Evolutionary conservation across 2,329 filamentous ascomycete species (phyloP), one percentile per base, ranked within the genome.

Genomic region (Aspergillus brunneoviolaceus): DNA sequence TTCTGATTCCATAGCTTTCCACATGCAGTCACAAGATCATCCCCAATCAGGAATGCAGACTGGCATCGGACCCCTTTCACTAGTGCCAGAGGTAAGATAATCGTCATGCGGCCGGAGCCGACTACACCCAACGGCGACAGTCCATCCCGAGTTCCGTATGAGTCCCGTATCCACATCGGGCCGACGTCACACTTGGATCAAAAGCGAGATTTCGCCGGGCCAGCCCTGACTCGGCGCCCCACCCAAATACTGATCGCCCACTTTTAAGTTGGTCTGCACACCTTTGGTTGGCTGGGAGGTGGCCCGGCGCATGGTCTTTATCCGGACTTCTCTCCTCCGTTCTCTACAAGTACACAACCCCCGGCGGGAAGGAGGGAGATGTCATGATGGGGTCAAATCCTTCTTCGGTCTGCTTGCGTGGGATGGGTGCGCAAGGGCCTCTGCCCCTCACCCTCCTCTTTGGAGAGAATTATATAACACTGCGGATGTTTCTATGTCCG

Each of bases 131-230:
- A 45, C 4, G 39, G 39, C 16, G 16, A 45, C 39, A 19, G 39
- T 45, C 39, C 6, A 19, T 45, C 39, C 39, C 39, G 39, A 45
- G 39, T n/a, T 3, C 25, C 39, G 39, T 29, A 55, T 29, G 21
- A 21, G 39, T n/a, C 6, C 27, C 39, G 39, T 29, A 55, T 29
- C 42, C 52, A 29, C 39, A 35, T 55, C 52, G 52, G 52, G 52
- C 42, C 52, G 52, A 55, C 52, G 52, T 55, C 52, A 55, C 42
- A 4, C 11, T 55, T 42, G 42, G 48, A 23, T 48, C 52, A 55
- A 33, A 52, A 33, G 27, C 27, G 35, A 14, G 23, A 19, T 25
- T 23, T 25, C 23, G 31, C 31, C 33, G n/a, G 31, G 19, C 29
- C 31, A 51, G 33, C 50, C 50, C 50, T 51, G 27, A 35, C 33